Conservation (phyloP, 2,329 filamentous ascomycete species). For the Paecilomyces formosus region DNA sequence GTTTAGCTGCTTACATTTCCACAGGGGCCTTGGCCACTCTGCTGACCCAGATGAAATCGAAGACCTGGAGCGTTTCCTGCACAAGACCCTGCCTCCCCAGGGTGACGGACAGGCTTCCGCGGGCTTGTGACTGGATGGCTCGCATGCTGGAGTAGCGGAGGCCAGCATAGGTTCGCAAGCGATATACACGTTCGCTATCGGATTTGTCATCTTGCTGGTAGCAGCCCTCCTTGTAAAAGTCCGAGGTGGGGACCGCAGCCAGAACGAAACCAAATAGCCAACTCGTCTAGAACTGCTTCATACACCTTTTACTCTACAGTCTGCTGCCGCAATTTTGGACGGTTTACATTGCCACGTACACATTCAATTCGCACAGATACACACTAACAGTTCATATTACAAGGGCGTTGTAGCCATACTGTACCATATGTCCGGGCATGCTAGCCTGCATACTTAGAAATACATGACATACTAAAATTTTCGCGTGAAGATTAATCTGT, state of each 20-base stretch:
- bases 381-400: not conserved
- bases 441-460: not conserved
- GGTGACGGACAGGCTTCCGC: conserved; percentile 23
- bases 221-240: not conserved
- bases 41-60: conserved; percentile 73
- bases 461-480: not conserved
- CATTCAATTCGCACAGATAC: not conserved
- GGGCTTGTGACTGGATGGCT: conserved; percentile 27
- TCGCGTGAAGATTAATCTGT: not conserved
- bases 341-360: not conserved
- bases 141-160: not conserved
- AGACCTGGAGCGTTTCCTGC: conserved; percentile 63
- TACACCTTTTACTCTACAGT: not conserved
- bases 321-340: not conserved
- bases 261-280: not conserved
- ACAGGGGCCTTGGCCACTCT: conserved; percentile 64
- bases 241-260: not conserved
- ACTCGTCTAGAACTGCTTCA: not conserved
- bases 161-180: not conserved
- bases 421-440: not conserved
- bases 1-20: not conserved
- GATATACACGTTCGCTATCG: not conserved
- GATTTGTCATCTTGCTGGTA: not conserved
- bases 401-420: not conserved
- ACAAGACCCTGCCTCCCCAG: conserved; percentile 44